Percentiles rank a stretch among this genome's conserved stretches.
These are phyloP conservation scores for Neostapfia colusana DNA, from an alignment of 176 grass and related monocot species.

Conservation along the genomic window DNA sequence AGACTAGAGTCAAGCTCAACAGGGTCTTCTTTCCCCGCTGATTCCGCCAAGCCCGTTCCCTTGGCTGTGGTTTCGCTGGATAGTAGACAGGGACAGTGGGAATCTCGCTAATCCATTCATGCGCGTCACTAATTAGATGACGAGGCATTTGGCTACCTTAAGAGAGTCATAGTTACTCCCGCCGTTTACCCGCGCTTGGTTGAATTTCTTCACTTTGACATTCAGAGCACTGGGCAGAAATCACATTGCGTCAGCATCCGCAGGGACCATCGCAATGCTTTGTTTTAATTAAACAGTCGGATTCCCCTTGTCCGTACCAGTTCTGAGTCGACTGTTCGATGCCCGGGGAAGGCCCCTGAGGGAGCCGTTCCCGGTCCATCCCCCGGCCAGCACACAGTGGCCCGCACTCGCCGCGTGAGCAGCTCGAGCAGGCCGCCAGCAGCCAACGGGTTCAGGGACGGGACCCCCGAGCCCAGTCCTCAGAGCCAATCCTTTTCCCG, in stretches of 20 bases:
- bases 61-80: not conserved
- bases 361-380: no score
- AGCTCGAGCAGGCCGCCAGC: no score
- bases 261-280: conserved; percentile 55
- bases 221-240: conserved; percentile 44
- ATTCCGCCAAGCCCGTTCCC: no score
- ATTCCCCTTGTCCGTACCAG: conserved; percentile 72
- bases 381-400: no score
- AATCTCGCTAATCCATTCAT: conserved; percentile 71
- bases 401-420: no score
- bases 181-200: conserved; percentile 38
- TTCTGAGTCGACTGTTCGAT: conserved; percentile 16
- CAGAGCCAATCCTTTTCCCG: no score
- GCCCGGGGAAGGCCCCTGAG: not conserved
- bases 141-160: conserved; percentile 77
- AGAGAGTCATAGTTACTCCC: conserved; percentile 93
- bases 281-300: conserved; percentile 74
- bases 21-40: no score
- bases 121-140: conserved; percentile 63
- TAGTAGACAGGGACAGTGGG: conserved; percentile 40
- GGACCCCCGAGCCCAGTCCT: no score
- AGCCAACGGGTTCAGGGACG: no score
- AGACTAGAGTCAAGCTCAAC: no score
- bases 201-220: no score
- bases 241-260: conserved; percentile 78